Percentiles rank a stretch among this genome's conserved stretches.
phyloP scores from a whole-genome alignment of 169 alveolate genomes.

The Perkinsus chesapeaki region DNA sequence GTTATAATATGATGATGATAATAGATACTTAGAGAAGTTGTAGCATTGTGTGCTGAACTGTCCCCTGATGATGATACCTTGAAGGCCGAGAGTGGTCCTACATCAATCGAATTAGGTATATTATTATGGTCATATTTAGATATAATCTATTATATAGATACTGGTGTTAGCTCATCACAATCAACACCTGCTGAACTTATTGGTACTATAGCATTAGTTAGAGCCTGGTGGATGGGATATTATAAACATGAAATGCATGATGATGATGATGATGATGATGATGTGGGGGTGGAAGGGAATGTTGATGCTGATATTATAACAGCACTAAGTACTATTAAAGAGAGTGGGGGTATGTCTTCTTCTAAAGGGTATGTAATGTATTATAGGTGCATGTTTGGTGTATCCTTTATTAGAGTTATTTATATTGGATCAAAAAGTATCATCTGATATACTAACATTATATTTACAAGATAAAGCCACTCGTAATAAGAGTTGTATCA shows the following conservation, averaged over 20 bases:
- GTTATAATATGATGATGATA: neutral
- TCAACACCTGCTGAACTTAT: neutral
- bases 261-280: too few species aligned
- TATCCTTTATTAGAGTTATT: neutral
- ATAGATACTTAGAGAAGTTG: neutral
- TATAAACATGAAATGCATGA: neutral
- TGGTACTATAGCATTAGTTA: neutral
- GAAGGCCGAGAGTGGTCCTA: neutral
- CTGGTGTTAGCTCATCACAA: neutral
- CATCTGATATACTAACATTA: neutral
- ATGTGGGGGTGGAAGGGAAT: too few species aligned
- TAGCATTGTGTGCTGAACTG: neutral
- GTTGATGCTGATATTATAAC: neutral
- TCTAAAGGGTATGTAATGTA: too few species aligned
- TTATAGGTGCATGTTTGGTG: neutral
- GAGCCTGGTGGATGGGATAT: neutral
- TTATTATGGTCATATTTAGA: neutral
- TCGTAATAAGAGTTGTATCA: neutral
- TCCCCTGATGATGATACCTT: neutral
- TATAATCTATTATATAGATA: neutral
- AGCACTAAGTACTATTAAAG: neutral
- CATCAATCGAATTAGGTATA: neutral
- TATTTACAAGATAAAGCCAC: neutral
- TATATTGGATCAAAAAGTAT: neutral
- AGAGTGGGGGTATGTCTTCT: neutral